Evolutionary conservation across 202 grass and related monocot genomes (phyloP), one percentile per base, ranked within the genome.

Genomic region (Panicum hallii): DNA sequence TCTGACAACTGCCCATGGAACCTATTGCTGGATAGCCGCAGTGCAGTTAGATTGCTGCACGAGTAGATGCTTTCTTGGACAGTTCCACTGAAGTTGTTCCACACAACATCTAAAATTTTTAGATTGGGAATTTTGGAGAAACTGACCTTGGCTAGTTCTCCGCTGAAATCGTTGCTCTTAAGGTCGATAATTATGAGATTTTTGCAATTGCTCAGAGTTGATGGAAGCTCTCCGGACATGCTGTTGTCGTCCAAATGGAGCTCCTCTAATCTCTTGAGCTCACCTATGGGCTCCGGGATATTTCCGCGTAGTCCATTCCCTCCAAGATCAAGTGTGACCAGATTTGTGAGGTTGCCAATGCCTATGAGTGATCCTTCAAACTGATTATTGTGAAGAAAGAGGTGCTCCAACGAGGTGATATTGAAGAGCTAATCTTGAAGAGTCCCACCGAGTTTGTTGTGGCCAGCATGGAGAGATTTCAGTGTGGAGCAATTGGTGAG

Each of bases 21-120:
- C 7, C 50, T 65, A 60, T 92, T 80, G 0, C 4, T 0, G 1
- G 63, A 41, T 54, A 80, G 48, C 20, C 63, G 32, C 12, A 80
- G 12, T 26, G 78, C 48, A 26, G 7, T 49, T 9, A 80, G 8
- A 54, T 67, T 28, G 3, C 32, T 80, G 19, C 78, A 80, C 67
- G 75, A 84, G 73, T 40, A 86, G 14, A 92, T 88, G 60, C 79
- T 86, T 44, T 86, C 67, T 55, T 83, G 90, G 52, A 92, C 70
- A 12, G 14, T n/a, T 3, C 86, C 86, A 45, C 4, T 86, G 81
- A 80, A 72, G 45, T 84, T 48, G 50, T 22, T 77, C 58, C 2
- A n/a, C 8, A 15, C 15, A 36, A 85, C 7, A 77, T 80, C 85
- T 28, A 80, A 62, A 7, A 19, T 75, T 43, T 54, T 16, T 16